These are phyloP conservation scores for Cyberlindnera meyerae DNA, from an alignment of 805 yeast species.

Conservation along the genomic window DNA sequence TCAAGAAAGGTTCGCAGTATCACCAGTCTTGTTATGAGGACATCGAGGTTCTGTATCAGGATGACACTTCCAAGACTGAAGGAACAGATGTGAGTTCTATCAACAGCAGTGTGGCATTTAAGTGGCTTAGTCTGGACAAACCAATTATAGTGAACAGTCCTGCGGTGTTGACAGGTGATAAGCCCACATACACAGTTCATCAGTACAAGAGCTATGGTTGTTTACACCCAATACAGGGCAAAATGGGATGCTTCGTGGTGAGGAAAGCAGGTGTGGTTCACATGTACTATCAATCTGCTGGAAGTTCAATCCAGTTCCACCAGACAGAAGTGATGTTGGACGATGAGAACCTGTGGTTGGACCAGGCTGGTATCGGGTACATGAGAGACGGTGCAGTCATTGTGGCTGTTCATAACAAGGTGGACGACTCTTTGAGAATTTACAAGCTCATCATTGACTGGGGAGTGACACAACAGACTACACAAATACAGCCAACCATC, in stretches of 20 bases:
- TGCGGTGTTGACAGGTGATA: slow-evolving; percentile 36
- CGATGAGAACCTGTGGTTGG: slow-evolving; percentile 23
- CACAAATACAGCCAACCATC: slow-evolving; percentile 37
- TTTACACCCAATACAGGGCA: slow-evolving; percentile 61
- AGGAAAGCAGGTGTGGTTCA: slow-evolving; percentile 60
- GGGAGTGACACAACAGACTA: slow-evolving; percentile 43
- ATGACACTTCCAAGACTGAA: slow-evolving; percentile 26
- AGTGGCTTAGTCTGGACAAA: slow-evolving; percentile 75
- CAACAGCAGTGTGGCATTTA: slow-evolving; percentile 38
- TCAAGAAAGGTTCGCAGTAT: slow-evolving; percentile 29
- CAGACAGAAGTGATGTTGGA: slow-evolving; percentile 32
- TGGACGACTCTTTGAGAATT: slow-evolving; percentile 34
- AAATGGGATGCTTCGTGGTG: slow-evolving; percentile 66
- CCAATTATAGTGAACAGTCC: slow-evolving; percentile 57
- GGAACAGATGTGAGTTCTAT: slow-evolving; percentile 26
- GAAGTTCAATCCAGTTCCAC: slow-evolving; percentile 54
- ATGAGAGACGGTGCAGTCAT: slow-evolving; percentile 41
- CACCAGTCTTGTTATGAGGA: slow-evolving; percentile 24
- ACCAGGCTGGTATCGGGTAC: slow-evolving; percentile 48
- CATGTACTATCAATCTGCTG: slow-evolving; percentile 50
- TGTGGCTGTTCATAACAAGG: slow-evolving; percentile 37
- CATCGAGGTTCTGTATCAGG: slow-evolving; percentile 32
- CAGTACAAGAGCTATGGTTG: slow-evolving; percentile 59
- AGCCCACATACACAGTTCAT: slow-evolving; percentile 51
- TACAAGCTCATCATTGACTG: slow-evolving; percentile 46